Conservation (phyloP, 75 land plant genomes). For the Sequoiadendron giganteum region DNA sequence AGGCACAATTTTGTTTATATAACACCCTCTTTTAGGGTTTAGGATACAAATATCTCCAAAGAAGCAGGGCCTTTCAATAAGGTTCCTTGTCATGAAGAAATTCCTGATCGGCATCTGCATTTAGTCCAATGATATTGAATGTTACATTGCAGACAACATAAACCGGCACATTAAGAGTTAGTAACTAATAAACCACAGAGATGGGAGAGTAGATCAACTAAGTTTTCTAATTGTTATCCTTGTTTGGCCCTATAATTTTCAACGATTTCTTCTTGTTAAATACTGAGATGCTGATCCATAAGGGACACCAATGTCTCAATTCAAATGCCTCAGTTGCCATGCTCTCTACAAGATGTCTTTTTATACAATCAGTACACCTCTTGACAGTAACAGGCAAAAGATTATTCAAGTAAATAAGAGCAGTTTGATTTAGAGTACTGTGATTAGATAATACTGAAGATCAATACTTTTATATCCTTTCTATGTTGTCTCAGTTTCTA, state of each 20-base stretch:
- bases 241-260: background rate
- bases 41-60: background rate
- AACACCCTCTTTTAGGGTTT: background rate
- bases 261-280: background rate
- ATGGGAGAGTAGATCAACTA: background rate
- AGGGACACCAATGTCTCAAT: background rate
- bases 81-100: background rate
- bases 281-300: background rate
- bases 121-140: background rate
- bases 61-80: background rate
- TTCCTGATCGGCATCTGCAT: background rate
- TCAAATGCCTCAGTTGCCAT: background rate
- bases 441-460: background rate
- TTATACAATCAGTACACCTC: background rate
- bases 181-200: background rate
- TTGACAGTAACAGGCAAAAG: background rate
- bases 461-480: background rate
- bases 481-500: background rate
- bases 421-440: background rate
- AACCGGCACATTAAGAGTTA: background rate
- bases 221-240: background rate
- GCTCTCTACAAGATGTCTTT: background rate
- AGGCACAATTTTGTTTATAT: background rate
- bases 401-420: background rate
- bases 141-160: background rate